These are phyloP conservation scores for Chlamydomonas sphaeroides DNA, from an alignment of 139 green algal species.

Conservation along the genomic window DNA sequence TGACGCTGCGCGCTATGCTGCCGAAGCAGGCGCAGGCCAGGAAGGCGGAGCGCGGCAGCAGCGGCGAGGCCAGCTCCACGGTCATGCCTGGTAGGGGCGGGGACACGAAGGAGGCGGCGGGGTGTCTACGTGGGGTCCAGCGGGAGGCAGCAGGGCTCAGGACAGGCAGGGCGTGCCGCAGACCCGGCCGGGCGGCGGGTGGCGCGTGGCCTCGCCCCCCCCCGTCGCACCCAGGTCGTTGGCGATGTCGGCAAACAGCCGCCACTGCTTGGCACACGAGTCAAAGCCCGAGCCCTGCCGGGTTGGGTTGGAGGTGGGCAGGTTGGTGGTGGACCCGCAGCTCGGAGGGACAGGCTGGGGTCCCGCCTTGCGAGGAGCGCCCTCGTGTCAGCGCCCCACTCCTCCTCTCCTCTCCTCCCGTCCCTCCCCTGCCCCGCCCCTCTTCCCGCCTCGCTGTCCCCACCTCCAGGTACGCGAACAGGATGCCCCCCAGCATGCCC, in stretches of 20 bases:
- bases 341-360: background rate
- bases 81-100: slow-evolving; percentile 54
- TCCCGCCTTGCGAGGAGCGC: too few species aligned
- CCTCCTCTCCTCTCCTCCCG: too few species aligned
- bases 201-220: too few species aligned
- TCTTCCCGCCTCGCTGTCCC: background rate
- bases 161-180: too few species aligned
- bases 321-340: too few species aligned
- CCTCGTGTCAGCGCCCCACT: too few species aligned
- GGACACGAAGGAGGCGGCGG: background rate
- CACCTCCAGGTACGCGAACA: slow-evolving; percentile 72
- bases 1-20: slow-evolving; percentile 70
- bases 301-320: background rate
- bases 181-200: too few species aligned
- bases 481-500: slow-evolving; percentile 75
- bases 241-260: slow-evolving; percentile 76
- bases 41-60: slow-evolving; percentile 58
- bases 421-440: too few species aligned
- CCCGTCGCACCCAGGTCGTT: slow-evolving; percentile 69
- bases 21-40: slow-evolving; percentile 72
- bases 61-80: slow-evolving; percentile 63
- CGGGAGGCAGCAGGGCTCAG: too few species aligned
- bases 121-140: background rate
- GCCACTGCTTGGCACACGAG: slow-evolving; percentile 81
- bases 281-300: slow-evolving; percentile 45